Base-by-base conservation (phyloP, 345 rosid genomes). In the Hirschfeldia incana region DNA sequence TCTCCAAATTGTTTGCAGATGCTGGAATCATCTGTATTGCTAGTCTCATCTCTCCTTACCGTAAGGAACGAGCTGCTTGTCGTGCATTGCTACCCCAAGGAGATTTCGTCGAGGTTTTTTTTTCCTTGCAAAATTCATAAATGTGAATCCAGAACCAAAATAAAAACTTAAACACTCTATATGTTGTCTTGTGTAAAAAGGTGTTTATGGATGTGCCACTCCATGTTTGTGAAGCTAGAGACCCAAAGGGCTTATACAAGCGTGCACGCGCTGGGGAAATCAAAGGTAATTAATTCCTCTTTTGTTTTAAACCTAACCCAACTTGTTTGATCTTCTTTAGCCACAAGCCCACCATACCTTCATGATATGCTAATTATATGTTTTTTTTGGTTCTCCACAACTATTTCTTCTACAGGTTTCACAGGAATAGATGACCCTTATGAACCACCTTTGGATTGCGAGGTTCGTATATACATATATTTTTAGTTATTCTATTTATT, bases 341-440 rank as follows among this genome's bases (percentile, higher is more conserved):
- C 33, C 6, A 21, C 21, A 21, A 21, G 21, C 21, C 21, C 21
- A 36, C 9, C 39, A 36, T 36, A 36, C 65, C 66, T 53, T 67
- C 33, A 58, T 11, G 60, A 44, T 7, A 32, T 9, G 27, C 49
- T 44, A 37, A 46, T 16, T 61, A n/a, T 76, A 36, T 2, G 8
- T 5, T 55, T 21, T 58, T 9, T 8, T 4, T 13, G 65, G 62
- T 39, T 67, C 29, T 8, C 33, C 15, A 55, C 55, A 55, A 65
- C 34, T 59, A 17, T 58, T 16, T 0, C 1, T 12, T 37, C 77
- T 67, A 73, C 84, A 90, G 94, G 90, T 64, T 92, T 92, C 80
- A 92, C 94, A 0, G 93, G 93, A 30, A 81, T 92, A 64, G 97
- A 90, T 65, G 94, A 92, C 71, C 94, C 93, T 27, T 90, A 92